These are phyloP conservation scores for Sugiyamaella novakii DNA, from an alignment of 1,139 yeast species.

Conservation along the genomic window DNA sequence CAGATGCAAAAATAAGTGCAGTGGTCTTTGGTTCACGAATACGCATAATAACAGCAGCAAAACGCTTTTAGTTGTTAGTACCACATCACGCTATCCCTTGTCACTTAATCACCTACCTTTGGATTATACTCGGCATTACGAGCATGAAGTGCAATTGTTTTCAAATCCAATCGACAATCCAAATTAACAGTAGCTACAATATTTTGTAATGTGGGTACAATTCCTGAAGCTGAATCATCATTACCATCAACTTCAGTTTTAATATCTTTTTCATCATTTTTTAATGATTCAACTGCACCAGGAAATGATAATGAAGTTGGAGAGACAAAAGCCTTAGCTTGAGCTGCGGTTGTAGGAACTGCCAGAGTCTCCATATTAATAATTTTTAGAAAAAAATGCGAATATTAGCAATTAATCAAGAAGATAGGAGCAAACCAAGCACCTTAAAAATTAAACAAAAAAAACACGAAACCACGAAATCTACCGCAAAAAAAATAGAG, in stretches of 20 bases:
- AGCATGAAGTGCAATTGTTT: constrained; percentile 97
- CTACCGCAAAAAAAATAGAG: constrained; percentile 22
- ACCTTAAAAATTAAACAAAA: constrained; percentile 5
- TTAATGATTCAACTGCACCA: constrained; percentile 35
- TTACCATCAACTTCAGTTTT: constrained; percentile 36
- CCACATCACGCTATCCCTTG: no score
- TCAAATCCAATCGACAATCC: constrained; percentile 92
- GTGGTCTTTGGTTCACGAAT: constrained; percentile 98
- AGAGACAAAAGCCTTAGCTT: constrained; percentile 74
- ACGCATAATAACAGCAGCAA: constrained; percentile 99
- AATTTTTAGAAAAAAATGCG: constrained; percentile 5
- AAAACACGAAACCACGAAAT: background rate
- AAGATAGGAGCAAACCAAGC: no score
- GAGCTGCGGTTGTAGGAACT: constrained; percentile 79
- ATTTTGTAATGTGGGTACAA: constrained; percentile 93
- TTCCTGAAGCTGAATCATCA: constrained; percentile 81
- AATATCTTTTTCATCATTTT: constrained; percentile 4
- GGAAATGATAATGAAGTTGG: constrained; percentile 68
- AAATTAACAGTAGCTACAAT: constrained; percentile 97
- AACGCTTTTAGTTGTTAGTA: constrained; percentile 55
- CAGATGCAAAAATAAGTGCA: constrained; percentile 96
- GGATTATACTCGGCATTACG: constrained; percentile 99
- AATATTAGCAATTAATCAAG: background rate
- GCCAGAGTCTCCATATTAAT: constrained; percentile 67
- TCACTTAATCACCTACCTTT: constrained; percentile 39